A percentile compares a stretch with the other conserved stretches of the same genome.
Evolutionary conservation across 2,329 filamentous ascomycete species (phyloP).

Genomic region (Ilyonectria robusta): DNA sequence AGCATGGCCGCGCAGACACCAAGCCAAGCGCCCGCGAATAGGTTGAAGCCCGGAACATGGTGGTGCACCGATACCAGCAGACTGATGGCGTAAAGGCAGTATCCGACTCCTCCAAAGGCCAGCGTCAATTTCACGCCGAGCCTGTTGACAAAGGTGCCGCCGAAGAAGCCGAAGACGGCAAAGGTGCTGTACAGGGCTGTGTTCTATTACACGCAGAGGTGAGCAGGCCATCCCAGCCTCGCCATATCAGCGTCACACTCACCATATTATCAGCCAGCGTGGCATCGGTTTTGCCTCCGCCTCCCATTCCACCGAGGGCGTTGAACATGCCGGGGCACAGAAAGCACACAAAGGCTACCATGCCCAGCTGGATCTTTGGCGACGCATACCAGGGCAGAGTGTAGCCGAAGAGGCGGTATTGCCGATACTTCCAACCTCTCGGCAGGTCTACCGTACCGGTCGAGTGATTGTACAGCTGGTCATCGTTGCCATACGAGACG

Average conservation of each 20-base stretch:
- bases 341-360: slow-evolving; percentile 72
- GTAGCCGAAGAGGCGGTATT: slow-evolving; percentile 36
- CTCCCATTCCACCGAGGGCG: slow-evolving; percentile 75
- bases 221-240: neutral
- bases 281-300: slow-evolving; percentile 66
- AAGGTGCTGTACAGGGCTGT: slow-evolving; percentile 81
- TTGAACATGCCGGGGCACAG: slow-evolving; percentile 82
- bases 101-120: slow-evolving; percentile 54
- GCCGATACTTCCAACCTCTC: slow-evolving; percentile 44
- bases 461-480: slow-evolving; percentile 33
- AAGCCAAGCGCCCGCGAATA: slow-evolving; percentile 82
- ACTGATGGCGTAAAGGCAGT: slow-evolving; percentile 76
- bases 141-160: slow-evolving; percentile 79
- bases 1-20: slow-evolving; percentile 84
- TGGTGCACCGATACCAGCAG: slow-evolving; percentile 80
- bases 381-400: slow-evolving; percentile 75
- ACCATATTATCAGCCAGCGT: slow-evolving; percentile 58
- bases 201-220: slow-evolving; percentile 54
- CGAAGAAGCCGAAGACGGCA: slow-evolving; percentile 75
- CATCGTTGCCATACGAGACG: slow-evolving; percentile 1
- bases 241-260: slow-evolving; percentile 16
- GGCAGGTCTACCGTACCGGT: slow-evolving; percentile 33
- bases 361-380: slow-evolving; percentile 77
- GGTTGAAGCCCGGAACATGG: slow-evolving; percentile 54
- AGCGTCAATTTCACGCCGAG: slow-evolving; percentile 22